Evolutionary conservation across 176 grass and related monocot species (phyloP).

Genomic region (Hsuehochloa calcarea): DNA sequence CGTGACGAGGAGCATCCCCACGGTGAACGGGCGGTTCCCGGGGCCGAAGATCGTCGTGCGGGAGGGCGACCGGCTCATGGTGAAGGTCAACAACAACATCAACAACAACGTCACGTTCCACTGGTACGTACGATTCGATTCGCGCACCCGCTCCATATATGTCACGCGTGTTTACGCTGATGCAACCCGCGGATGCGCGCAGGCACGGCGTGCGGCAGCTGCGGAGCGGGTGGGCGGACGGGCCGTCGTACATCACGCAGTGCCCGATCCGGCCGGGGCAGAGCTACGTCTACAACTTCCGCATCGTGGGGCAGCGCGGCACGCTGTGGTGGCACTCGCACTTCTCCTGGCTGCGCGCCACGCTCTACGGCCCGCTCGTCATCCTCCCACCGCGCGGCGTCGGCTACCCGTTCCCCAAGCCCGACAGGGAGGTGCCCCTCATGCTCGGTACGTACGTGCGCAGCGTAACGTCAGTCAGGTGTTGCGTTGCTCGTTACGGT

Average conservation of each 20-base stretch:
- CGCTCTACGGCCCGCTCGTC: constrained; percentile 53
- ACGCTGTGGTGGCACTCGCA: constrained; percentile 76
- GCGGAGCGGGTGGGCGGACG: constrained; percentile 61
- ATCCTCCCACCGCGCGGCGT: constrained; percentile 52
- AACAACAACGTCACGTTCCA: constrained; percentile 59
- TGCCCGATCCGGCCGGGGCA: constrained; percentile 65
- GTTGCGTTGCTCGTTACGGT: not conserved
- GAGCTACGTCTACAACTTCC: constrained; percentile 64
- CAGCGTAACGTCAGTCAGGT: not conserved
- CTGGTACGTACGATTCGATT: constrained; percentile 29
- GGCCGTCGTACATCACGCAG: constrained; percentile 76
- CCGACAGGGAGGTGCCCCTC: constrained; percentile 37
- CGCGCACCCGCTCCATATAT: not conserved
- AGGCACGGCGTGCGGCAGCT: constrained; percentile 58
- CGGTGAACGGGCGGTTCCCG: constrained; percentile 62
- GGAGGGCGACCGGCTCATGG: constrained; percentile 55
- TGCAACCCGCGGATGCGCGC: not conserved
- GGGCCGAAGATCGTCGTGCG: constrained; percentile 50
- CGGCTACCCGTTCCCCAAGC: constrained; percentile 54
- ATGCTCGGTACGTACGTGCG: constrained; percentile 35
- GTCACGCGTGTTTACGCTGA: no score
- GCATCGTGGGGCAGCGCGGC: constrained; percentile 47
- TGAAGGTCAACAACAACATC: constrained; percentile 59
- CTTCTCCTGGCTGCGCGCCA: constrained; percentile 62
- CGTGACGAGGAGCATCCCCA: constrained; percentile 65